Evolutionary conservation across 2,329 filamentous ascomycete species (phyloP).

Genomic region (Ceratocystis lukuohia): DNA sequence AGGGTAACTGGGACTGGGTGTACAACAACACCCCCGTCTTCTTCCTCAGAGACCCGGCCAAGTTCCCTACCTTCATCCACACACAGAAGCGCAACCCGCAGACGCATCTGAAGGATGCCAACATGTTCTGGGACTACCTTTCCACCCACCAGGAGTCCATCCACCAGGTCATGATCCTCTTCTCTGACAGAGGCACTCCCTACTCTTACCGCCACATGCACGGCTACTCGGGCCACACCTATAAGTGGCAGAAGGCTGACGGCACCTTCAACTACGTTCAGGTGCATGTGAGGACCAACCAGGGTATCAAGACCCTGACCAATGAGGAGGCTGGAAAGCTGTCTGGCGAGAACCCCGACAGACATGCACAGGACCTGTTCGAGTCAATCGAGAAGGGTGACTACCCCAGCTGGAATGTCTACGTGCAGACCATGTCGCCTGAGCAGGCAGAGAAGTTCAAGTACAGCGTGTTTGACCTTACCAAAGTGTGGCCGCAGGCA

Average conservation of each 20-base stretch:
- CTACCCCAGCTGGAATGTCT: slow-evolving; percentile 49
- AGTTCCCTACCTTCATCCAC: slow-evolving; percentile 65
- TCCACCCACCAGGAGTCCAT: slow-evolving; percentile 48
- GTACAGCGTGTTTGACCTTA: slow-evolving; percentile 55
- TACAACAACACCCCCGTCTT: slow-evolving; percentile 68
- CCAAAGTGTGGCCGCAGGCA: slow-evolving; percentile 54
- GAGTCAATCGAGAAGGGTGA: slow-evolving; percentile 48
- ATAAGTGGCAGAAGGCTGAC: slow-evolving; percentile 53
- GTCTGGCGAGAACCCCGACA: slow-evolving; percentile 46
- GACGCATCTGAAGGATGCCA: slow-evolving; percentile 57
- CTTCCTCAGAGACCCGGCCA: slow-evolving; percentile 60
- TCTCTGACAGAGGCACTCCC: slow-evolving; percentile 53
- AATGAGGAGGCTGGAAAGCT: slow-evolving; percentile 43
- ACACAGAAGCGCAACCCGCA: slow-evolving; percentile 64
- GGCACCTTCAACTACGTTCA: slow-evolving; percentile 54
- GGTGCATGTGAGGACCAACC: slow-evolving; percentile 49
- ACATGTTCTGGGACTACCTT: slow-evolving; percentile 39
- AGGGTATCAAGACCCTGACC: slow-evolving; percentile 47
- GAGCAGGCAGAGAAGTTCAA: slow-evolving; percentile 47
- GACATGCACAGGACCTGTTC: slow-evolving; percentile 50
- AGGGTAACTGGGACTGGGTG: slow-evolving; percentile 61
- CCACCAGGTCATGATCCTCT: slow-evolving; percentile 52
- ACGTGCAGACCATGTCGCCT: slow-evolving; percentile 49
- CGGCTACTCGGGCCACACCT: slow-evolving; percentile 53
- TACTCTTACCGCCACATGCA: slow-evolving; percentile 54